Evolutionary conservation across 371 early-diverging fungal species (phyloP).

Genomic region (Saksenaea vasiformis): DNA sequence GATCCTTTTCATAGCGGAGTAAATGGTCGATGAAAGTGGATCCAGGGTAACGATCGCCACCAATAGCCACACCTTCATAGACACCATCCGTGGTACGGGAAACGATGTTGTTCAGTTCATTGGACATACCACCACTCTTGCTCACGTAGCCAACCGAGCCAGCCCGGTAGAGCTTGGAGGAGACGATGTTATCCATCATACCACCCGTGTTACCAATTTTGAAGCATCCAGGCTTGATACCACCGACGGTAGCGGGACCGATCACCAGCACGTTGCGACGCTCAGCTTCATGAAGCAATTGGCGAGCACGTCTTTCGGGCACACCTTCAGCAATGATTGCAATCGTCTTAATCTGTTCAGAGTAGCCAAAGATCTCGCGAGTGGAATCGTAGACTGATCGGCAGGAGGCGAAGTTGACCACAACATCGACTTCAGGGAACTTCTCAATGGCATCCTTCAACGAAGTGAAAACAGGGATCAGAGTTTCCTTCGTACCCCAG

Average conservation of each 20-base stretch:
- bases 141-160: slow-evolving; percentile 97
- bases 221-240: slow-evolving; percentile 99
- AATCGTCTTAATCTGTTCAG: slow-evolving; percentile 85
- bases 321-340: slow-evolving; percentile 99
- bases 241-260: slow-evolving; percentile 98
- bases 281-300: slow-evolving; percentile 85
- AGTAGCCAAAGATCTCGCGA: slow-evolving; percentile 77
- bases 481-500: slow-evolving; percentile 98
- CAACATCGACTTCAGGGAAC: slow-evolving; percentile 92
- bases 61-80: slow-evolving; percentile 98
- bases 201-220: slow-evolving; percentile 99
- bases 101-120: slow-evolving; percentile 98
- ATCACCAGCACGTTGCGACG: slow-evolving; percentile 85
- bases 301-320: slow-evolving; percentile 94
- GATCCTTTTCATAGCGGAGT: slow-evolving; percentile 91
- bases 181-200: slow-evolving; percentile 99
- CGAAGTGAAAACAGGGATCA: slow-evolving; percentile 90
- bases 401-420: slow-evolving; percentile 98
- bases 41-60: slow-evolving; percentile 99
- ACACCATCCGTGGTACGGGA: slow-evolving; percentile 96
- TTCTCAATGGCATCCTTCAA: slow-evolving; percentile 82
- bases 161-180: slow-evolving; percentile 93
- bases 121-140: slow-evolving; percentile 99
- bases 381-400: slow-evolving; percentile 93
- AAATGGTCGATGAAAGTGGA: slow-evolving; percentile 98